Evolutionary conservation across 2,329 filamentous ascomycete species (phyloP), one percentile per base, ranked within the genome.

Genomic region (Cadophora malorum): DNA sequence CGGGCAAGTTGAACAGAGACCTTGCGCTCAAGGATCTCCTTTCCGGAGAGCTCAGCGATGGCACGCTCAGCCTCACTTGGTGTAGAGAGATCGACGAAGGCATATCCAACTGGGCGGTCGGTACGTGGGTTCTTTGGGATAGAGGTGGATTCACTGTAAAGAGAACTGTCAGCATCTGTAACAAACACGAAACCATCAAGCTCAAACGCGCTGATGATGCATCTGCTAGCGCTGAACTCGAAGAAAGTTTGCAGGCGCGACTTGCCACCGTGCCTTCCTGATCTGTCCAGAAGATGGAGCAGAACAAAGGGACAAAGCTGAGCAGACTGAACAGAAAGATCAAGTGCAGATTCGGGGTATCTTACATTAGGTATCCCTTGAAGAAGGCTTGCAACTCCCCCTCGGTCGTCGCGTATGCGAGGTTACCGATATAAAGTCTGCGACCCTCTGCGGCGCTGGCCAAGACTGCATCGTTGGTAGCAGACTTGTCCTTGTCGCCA

Each of bases 381-480:
- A 99, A 99, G 89, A 99, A 99, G 79, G 96, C 92, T 88, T 96
- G 97, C 89, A 99, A 93, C 91, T 97, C 94, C 91, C 92, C 96
- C 92, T 98, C 96, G 83, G 94, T 97, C 90, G 96, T 98, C 91
- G 95, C 94, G 84, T 99, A 99, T 80, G 96, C 96, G 90, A 99
- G 92, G 88, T 99, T 99, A 88, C 96, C 96, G 87, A 99, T 98
- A 87, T 99, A 99, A 79, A 99, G 91, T 86, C 96, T 93, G 87
- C 96, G 93, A 83, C 96, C 95, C 88, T 99, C 96, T 83, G 95
- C 94, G 83, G 96, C 96, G 86, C 94, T 97, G 84, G 94, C 93
- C 82, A 96, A 91, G 80, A 96, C 94, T 82, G 94, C 94, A 83
- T 97, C 94, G 81, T 93, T 91, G 78, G 90, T 81, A 74, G 79